A percentile compares a stretch with the other conserved stretches of the same genome.
Evolutionary conservation across 2,329 filamentous ascomycete genomes (phyloP).

Genomic region (Rhynchosporium graminicola): DNA sequence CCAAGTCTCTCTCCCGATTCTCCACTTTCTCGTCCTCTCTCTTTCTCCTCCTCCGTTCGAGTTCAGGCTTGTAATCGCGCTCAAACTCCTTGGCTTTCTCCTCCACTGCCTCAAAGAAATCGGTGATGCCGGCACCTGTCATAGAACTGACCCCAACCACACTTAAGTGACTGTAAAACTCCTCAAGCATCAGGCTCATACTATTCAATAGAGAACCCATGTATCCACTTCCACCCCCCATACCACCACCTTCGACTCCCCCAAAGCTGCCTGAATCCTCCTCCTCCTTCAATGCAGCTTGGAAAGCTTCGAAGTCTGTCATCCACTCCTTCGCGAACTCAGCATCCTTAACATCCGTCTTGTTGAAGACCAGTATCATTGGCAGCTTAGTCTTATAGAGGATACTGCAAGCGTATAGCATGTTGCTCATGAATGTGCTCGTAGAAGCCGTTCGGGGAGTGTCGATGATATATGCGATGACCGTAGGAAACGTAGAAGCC

Average conservation of each 20-base stretch:
- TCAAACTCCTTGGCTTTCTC: constrained; percentile 88
- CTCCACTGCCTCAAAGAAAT: constrained; percentile 88
- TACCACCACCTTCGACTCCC: constrained; percentile 63
- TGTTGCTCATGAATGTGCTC: constrained; percentile 99
- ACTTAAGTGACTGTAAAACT: constrained; percentile 93
- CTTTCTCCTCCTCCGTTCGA: constrained; percentile 75
- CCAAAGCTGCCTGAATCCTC: constrained; percentile 78
- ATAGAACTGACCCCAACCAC: constrained; percentile 93
- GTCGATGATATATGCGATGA: constrained; percentile 97
- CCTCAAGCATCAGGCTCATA: constrained; percentile 96
- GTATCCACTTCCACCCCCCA: constrained; percentile 80
- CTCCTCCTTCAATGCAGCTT: constrained; percentile 78
- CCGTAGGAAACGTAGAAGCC: constrained; percentile 91
- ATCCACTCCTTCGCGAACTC: constrained; percentile 97
- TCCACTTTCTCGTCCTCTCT: constrained; percentile 74
- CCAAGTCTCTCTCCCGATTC: constrained; percentile 76
- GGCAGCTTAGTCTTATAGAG: constrained; percentile 98
- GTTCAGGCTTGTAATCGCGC: constrained; percentile 86
- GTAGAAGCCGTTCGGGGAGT: constrained; percentile 91
- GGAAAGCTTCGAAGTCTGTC: constrained; percentile 97
- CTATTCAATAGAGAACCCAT: constrained; percentile 96
- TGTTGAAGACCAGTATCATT: constrained; percentile 99
- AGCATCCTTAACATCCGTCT: constrained; percentile 92
- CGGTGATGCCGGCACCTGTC: constrained; percentile 86
- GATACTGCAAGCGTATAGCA: constrained; percentile 98